Evolutionary conservation across 2,329 filamentous ascomycete species (phyloP).

Genomic region (Blumeria graminis): DNA sequence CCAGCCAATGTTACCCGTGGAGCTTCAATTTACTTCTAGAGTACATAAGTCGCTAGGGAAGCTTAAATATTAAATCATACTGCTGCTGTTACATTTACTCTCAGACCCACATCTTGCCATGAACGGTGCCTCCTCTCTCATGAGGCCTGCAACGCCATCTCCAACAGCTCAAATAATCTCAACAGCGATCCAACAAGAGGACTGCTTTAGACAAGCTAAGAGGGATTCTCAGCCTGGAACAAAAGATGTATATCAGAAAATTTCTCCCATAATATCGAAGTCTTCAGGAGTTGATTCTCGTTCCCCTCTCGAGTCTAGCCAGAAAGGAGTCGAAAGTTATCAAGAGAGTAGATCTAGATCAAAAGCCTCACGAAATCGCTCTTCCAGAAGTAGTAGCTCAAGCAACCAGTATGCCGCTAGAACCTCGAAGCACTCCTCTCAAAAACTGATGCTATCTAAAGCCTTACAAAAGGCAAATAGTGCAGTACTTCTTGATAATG

Average conservation of each 20-base stretch:
- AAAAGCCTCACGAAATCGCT: constrained; percentile 22
- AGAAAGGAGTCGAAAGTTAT: constrained; percentile 1
- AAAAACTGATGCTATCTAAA: constrained; percentile 92
- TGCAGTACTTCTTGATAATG: constrained; percentile 86
- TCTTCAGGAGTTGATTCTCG: constrained; percentile 7
- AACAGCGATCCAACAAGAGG: constrained; percentile 12
- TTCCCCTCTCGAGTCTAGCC: constrained; percentile 5
- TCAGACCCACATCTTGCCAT: constrained; percentile 10
- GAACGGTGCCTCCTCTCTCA: constrained; percentile 11
- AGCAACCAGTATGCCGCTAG: constrained; percentile 19
- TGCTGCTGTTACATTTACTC: constrained; percentile 14
- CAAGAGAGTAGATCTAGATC: constrained; percentile 5
- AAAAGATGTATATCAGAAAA: constrained; percentile 8
- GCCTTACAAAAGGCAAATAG: constrained; percentile 89
- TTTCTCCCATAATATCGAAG: constrained; percentile 6
- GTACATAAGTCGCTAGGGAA: too few relatives aligned
- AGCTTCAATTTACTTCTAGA: too few relatives aligned
- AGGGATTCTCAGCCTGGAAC: constrained; percentile 9
- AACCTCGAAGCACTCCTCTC: constrained; percentile 30
- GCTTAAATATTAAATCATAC: constrained; percentile 1
- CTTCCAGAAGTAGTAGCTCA: constrained; percentile 21
- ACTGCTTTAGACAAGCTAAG: constrained; percentile 14
- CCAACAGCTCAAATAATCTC: constrained; percentile 15
- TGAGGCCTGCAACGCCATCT: constrained; percentile 11
- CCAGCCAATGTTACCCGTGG: too few relatives aligned